Evolutionary conservation across 2,329 filamentous ascomycete species (phyloP).

Genomic region (Dichotomopilus funicola): DNA sequence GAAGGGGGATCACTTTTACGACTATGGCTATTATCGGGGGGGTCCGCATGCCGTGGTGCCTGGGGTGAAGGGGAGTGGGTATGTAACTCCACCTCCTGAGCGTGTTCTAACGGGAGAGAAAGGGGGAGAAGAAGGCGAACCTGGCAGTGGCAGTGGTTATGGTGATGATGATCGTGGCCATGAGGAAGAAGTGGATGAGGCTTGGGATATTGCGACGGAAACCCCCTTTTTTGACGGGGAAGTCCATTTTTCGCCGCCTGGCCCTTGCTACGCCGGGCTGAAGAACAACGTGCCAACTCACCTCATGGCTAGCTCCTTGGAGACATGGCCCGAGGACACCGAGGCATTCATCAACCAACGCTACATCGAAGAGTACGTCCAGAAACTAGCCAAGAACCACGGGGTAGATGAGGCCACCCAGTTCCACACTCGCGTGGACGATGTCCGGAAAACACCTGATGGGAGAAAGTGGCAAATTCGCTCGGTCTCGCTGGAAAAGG

Average conservation of each 20-base stretch:
- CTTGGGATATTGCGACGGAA: too few species aligned
- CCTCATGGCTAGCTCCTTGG: slow-evolving; percentile 38
- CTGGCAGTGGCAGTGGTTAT: too few species aligned
- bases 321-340: slow-evolving; percentile 52
- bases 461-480: slow-evolving; percentile 43
- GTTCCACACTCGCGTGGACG: slow-evolving; percentile 55
- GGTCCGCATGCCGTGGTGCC: slow-evolving; percentile 3
- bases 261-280: slow-evolving; percentile 51
- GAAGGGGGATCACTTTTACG: slow-evolving; percentile 22
- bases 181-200: too few species aligned
- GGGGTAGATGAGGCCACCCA: slow-evolving; percentile 44
- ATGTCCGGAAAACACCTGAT: slow-evolving; percentile 38
- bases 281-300: slow-evolving; percentile 71
- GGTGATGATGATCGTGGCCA: too few species aligned
- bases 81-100: slow-evolving; percentile 19
- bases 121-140: too few species aligned
- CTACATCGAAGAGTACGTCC: slow-evolving; percentile 53
- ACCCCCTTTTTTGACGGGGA: slow-evolving; percentile 31
- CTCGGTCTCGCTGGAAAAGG: slow-evolving; percentile 37
- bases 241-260: slow-evolving; percentile 25
- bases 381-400: slow-evolving; percentile 46
- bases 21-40: too few species aligned
- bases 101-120: background rate
- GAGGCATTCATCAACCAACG: slow-evolving; percentile 52
- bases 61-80: slow-evolving; percentile 15